Conservation (phyloP, 345 rosid species). For the Rhodamnia rubescens region DNA sequence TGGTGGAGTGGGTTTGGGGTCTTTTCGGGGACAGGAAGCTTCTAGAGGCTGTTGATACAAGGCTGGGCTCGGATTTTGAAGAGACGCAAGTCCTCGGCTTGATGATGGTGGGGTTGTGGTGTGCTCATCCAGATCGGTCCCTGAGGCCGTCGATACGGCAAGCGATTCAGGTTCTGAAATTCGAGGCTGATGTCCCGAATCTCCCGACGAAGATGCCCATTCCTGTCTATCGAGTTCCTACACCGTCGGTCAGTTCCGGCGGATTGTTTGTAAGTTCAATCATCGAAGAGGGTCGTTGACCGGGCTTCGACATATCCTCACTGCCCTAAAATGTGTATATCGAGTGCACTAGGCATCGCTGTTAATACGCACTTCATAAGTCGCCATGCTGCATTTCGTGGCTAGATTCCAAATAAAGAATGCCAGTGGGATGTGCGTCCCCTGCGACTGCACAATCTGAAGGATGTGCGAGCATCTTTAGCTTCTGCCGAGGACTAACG, state of each 20-base stretch:
- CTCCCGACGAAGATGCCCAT: conserved; percentile 35
- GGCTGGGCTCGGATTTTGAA: conserved; percentile 16
- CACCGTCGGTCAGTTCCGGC: conserved; percentile 9
- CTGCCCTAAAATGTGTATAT: too few species aligned
- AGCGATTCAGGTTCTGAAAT: conserved; percentile 37
- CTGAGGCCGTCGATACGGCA: conserved; percentile 40
- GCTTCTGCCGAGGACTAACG: too few species aligned
- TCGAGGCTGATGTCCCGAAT: conserved; percentile 23
- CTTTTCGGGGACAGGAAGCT: conserved; percentile 20
- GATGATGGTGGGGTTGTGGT: conserved; percentile 48
- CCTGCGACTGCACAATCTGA: too few species aligned
- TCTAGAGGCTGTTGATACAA: conserved; percentile 20
- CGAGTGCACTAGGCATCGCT: too few species aligned
- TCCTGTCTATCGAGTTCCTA: conserved; percentile 17
- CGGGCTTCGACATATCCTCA: too few species aligned
- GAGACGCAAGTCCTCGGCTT: conserved; percentile 23
- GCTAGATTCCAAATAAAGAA: too few species aligned
- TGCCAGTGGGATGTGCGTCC: too few species aligned
- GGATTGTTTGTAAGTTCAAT: conserved; percentile 9
- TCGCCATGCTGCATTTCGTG: background rate
- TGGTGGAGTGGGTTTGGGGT: conserved; percentile 49
- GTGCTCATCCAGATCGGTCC: conserved; percentile 42
- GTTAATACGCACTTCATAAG: too few species aligned
- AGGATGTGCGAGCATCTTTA: too few species aligned
- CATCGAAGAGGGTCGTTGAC: conserved; percentile 24